phyloP scores from a whole-genome alignment of 805 yeast genomes.

The Zygotorulaspora florentina region DNA sequence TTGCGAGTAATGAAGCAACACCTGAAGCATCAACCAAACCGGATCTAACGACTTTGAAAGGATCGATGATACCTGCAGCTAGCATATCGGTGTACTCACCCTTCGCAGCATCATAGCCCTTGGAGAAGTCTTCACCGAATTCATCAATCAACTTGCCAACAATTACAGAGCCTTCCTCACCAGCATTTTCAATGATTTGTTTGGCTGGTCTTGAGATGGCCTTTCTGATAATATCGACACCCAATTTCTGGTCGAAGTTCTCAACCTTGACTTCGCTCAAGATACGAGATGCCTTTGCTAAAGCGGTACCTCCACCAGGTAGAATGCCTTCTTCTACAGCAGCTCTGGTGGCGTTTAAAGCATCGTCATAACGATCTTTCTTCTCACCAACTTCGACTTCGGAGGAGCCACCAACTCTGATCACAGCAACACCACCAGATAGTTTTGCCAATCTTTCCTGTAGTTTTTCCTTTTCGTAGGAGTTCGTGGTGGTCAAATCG shows the following conservation, averaged over 20 bases:
- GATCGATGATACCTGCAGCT: slow-evolving; percentile 95
- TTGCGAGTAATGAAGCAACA: slow-evolving; percentile 94
- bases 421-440: slow-evolving; percentile 97
- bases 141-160: slow-evolving; percentile 73
- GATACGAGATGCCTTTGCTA: slow-evolving; percentile 81
- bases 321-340: slow-evolving; percentile 98
- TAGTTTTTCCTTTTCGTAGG: slow-evolving; percentile 93
- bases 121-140: slow-evolving; percentile 67
- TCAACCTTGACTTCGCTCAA: slow-evolving; percentile 67
- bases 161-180: slow-evolving; percentile 94
- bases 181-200: slow-evolving; percentile 93
- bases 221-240: slow-evolving; percentile 86
- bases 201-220: slow-evolving; percentile 95
- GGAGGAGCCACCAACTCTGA: slow-evolving; percentile 94
- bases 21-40: slow-evolving; percentile 96
- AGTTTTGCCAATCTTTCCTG: slow-evolving; percentile 97
- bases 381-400: slow-evolving; percentile 99
- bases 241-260: slow-evolving; percentile 95
- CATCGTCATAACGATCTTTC: slow-evolving; percentile 99
- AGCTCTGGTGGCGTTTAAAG: slow-evolving; percentile 96
- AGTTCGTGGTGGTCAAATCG: slow-evolving; percentile 64
- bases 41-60: slow-evolving; percentile 94
- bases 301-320: slow-evolving; percentile 99
- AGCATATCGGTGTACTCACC: slow-evolving; percentile 95
- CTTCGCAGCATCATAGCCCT: slow-evolving; percentile 88